phyloP scores from a whole-genome alignment of 345 rosid genomes.

The Xanthoceras sorbifolium region DNA sequence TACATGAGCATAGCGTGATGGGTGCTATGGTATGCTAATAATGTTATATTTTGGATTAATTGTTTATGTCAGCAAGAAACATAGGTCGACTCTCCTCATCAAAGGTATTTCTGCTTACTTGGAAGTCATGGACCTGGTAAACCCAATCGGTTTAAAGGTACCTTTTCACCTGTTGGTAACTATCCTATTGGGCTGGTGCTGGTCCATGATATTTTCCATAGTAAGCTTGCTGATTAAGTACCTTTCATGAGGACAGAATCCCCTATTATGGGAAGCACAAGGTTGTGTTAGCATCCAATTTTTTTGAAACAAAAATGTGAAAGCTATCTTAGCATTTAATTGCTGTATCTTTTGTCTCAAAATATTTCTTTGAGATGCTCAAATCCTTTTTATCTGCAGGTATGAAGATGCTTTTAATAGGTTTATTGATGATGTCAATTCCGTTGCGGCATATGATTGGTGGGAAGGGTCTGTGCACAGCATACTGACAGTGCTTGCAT shows the following conservation, averaged over 20 bases:
- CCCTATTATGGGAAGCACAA: slow-evolving; percentile 12
- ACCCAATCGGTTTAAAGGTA: not conserved
- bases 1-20: slow-evolving; percentile 3
- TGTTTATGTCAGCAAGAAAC: not conserved
- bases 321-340: slow-evolving; percentile 5
- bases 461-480: slow-evolving; percentile 99
- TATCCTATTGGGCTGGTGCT: not conserved
- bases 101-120: not conserved
- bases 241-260: slow-evolving; percentile 1
- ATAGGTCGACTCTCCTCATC: not conserved
- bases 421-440: slow-evolving; percentile 93
- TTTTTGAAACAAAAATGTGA: not conserved
- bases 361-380: slow-evolving; percentile 13
- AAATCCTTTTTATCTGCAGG: slow-evolving; percentile 45
- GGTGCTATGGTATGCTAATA: slow-evolving; percentile 25
- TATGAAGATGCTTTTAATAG: slow-evolving; percentile 98
- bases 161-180: not conserved
- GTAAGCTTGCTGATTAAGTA: slow-evolving; percentile 10
- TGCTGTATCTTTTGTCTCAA: slow-evolving; percentile 9
- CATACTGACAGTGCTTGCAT: slow-evolving; percentile 86
- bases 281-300: slow-evolving; percentile 9
- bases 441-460: slow-evolving; percentile 99
- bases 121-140: not conserved
- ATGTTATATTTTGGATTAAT: slow-evolving; percentile 24
- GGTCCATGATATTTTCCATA: not conserved